phyloP scores from a whole-genome alignment of 2,329 filamentous ascomycete species.

The Botryotinia globosa region DNA sequence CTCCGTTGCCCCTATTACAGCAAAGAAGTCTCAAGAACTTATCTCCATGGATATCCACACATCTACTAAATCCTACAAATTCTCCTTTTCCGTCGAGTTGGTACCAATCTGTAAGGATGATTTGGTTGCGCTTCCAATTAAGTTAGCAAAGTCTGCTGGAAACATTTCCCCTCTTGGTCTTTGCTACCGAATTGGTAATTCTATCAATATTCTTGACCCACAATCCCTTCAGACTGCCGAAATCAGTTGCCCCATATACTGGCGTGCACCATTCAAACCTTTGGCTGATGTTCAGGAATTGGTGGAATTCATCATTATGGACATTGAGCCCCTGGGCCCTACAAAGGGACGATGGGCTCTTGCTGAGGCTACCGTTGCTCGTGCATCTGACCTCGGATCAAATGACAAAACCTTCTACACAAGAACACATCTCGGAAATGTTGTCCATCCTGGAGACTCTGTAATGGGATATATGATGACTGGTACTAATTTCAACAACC shows the following conservation, averaged over 20 bases:
- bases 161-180: slow-evolving; percentile 86
- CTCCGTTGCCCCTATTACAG: slow-evolving; percentile 73
- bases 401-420: slow-evolving; percentile 89
- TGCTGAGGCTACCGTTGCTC: slow-evolving; percentile 83
- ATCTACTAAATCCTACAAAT: slow-evolving; percentile 88
- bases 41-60: slow-evolving; percentile 94
- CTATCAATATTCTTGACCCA: slow-evolving; percentile 85
- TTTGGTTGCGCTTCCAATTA: slow-evolving; percentile 86
- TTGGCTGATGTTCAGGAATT: slow-evolving; percentile 82
- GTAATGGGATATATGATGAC: slow-evolving; percentile 91
- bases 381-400: slow-evolving; percentile 78
- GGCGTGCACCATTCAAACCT: slow-evolving; percentile 81
- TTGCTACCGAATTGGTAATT: slow-evolving; percentile 84
- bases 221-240: slow-evolving; percentile 89
- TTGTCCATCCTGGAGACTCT: slow-evolving; percentile 85
- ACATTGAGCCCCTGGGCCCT: slow-evolving; percentile 77
- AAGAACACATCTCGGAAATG: slow-evolving; percentile 81
- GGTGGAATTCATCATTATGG: slow-evolving; percentile 90
- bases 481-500: slow-evolving; percentile 90
- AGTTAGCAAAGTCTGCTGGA: slow-evolving; percentile 79
- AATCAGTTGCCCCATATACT: slow-evolving; percentile 78
- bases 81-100: slow-evolving; percentile 83
- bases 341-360: slow-evolving; percentile 79
- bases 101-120: slow-evolving; percentile 98
- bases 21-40: slow-evolving; percentile 85